Evolutionary conservation across 495 filamentous ascomycete genomes (phyloP).

Genomic region (Mycothermus thermophilus): DNA sequence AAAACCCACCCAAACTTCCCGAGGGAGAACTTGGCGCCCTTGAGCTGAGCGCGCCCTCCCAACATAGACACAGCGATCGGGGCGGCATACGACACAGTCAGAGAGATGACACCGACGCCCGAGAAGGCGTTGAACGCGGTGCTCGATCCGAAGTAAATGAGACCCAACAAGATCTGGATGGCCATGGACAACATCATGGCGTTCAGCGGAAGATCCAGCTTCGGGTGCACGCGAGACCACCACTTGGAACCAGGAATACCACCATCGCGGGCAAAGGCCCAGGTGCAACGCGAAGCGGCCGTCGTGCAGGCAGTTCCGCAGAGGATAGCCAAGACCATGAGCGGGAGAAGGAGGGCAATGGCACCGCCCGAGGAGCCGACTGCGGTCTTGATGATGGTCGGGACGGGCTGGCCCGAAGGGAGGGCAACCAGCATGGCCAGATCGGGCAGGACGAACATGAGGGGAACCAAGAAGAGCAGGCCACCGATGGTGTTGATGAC

Average conservation of each 20-base stretch:
- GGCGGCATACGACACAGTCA: constrained; percentile 43
- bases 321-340: constrained; percentile 40
- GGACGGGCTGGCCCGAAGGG: constrained; percentile 28
- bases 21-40: constrained; percentile 41
- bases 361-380: constrained; percentile 32
- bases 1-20: constrained; percentile 39
- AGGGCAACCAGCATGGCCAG: constrained; percentile 29
- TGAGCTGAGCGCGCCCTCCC: constrained; percentile 36
- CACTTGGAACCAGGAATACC: constrained; percentile 43
- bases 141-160: constrained; percentile 41
- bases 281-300: constrained; percentile 45
- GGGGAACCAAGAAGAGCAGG: constrained; percentile 35
- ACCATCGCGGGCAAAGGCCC: constrained; percentile 47
- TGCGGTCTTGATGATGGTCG: constrained; percentile 31
- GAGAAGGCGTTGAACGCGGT: constrained; percentile 47
- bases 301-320: constrained; percentile 50
- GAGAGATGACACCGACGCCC: constrained; percentile 46
- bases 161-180: constrained; percentile 31
- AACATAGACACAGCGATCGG: constrained; percentile 45
- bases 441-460: constrained; percentile 37
- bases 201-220: constrained; percentile 35
- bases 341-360: constrained; percentile 32
- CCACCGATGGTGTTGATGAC: constrained; percentile 36
- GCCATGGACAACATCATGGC: constrained; percentile 38
- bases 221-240: constrained; percentile 32